These are phyloP conservation scores for Xylariaceae sp. DNA, from an alignment of 2,329 filamentous ascomycete species.

Conservation along the genomic window DNA sequence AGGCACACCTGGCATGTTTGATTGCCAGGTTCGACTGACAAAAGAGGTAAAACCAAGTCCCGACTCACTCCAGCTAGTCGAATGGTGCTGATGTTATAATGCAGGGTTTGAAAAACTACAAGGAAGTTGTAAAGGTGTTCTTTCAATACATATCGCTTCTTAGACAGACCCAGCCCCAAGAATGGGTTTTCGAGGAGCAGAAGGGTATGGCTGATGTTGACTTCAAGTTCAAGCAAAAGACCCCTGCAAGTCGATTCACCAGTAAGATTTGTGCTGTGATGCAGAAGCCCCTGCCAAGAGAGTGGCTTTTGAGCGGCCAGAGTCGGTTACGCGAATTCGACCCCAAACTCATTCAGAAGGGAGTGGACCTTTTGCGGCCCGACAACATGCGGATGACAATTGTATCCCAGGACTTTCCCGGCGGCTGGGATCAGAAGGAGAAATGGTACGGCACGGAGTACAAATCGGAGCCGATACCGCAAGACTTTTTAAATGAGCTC, in stretches of 20 bases:
- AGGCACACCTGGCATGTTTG: conserved; percentile 72
- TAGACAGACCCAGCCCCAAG: conserved; percentile 70
- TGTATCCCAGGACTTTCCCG: conserved; percentile 78
- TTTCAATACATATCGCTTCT: conserved; percentile 92
- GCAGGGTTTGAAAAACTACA: conserved; percentile 69
- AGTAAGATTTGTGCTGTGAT: conserved; percentile 81
- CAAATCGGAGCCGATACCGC: conserved; percentile 72
- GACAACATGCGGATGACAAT: conserved; percentile 88
- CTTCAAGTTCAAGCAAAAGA: conserved; percentile 94
- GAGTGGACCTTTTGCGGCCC: conserved; percentile 68
- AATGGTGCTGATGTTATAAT: conserved; percentile 10
- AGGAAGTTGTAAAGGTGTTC: conserved; percentile 75
- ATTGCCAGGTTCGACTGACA: conserved; percentile 73
- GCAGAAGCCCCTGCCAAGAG: conserved; percentile 83
- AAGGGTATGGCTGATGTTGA: conserved; percentile 87
- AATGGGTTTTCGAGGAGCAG: conserved; percentile 94
- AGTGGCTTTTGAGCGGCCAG: conserved; percentile 81
- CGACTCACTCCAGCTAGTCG: not conserved
- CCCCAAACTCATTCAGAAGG: conserved; percentile 67
- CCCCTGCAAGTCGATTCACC: conserved; percentile 81
- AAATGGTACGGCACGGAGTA: conserved; percentile 99
- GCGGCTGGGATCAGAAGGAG: conserved; percentile 81
- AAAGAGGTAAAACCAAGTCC: conserved; percentile 62
- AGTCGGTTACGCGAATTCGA: conserved; percentile 77
- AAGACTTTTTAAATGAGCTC: conserved; percentile 69